Conservation (phyloP, 257 asterid species). For the Rubia yunnanensis region DNA sequence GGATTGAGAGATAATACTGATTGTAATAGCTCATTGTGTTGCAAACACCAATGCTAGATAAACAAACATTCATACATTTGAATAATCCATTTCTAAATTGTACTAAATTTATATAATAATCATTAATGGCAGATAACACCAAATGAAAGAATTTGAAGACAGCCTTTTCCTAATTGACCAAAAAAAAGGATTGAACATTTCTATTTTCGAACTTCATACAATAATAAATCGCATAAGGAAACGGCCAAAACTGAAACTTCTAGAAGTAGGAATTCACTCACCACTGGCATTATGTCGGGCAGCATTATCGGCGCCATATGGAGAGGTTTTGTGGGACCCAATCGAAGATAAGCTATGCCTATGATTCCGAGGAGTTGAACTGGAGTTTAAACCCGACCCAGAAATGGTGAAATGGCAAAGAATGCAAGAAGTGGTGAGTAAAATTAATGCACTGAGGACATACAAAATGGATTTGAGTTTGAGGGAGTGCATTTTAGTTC, state of each 20-base stretch:
- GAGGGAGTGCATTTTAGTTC: slow-evolving; percentile 29
- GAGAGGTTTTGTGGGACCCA: slow-evolving; percentile 13
- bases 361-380: slow-evolving; percentile 19
- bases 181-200: not conserved
- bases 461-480: slow-evolving; percentile 31
- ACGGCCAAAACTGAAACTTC: not conserved
- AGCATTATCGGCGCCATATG: slow-evolving; percentile 12
- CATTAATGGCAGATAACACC: not conserved
- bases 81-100: not conserved
- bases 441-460: slow-evolving; percentile 64
- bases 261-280: slow-evolving; percentile 1
- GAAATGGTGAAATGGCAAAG: too few relatives aligned
- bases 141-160: too few relatives aligned
- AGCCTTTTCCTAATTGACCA: not conserved
- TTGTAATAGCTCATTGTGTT: not conserved
- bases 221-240: not conserved
- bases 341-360: slow-evolving; percentile 1
- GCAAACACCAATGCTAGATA: not conserved
- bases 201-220: not conserved
- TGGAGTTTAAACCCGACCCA: slow-evolving; percentile 12
- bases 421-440: slow-evolving; percentile 49
- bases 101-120: too few relatives aligned
- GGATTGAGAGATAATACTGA: too few relatives aligned
- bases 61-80: too few relatives aligned
- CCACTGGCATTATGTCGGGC: not conserved